Base-by-base conservation (phyloP, 495 filamentous ascomycete species). In the Daldinia loculata region DNA sequence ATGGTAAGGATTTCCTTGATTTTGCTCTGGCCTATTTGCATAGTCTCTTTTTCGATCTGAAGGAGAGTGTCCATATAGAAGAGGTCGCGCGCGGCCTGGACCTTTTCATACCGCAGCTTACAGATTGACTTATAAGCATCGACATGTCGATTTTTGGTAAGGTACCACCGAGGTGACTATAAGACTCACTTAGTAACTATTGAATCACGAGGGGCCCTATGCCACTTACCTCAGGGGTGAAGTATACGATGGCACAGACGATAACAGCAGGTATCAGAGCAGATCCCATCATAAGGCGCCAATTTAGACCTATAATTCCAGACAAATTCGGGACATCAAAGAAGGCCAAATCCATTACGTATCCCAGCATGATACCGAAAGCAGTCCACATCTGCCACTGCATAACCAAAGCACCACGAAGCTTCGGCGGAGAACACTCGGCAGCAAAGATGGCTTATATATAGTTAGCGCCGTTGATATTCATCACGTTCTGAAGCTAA, bases 351-450 rank as follows among this genome's bases (percentile, higher is more conserved):
- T 91, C 91, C 14, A 89, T 86, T 2, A 86, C 85, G 74, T 91
- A 93, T 14, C 92, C 92, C 15, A 93, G 63, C 86, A 94, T 90
- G 74, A 94, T 93, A 2, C 92, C 92, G 67, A 93, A 93, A 2
- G 92, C 92, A 1, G 91, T 94, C 89, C 90, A 94, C 87, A 93
- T 89, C 77, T 94, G 93, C 92, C 93, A 95, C 75, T 91, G 88
- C 80, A 82, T 83, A 7, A 81, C 77, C 52, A 82, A 69, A n/a
- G 92, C 93, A 32, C 93, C 93, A 41, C 93, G 87, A 52, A 95
- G 91, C 26, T 81, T 80, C 0, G 92, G 85, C 0, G 93, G 92
- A 0, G 89, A 84, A 34, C 86, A 90, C 75, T 95, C 93, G 2
- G 93, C 93, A 5, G 91, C 91, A 71, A 93, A 94, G 34, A 94